Evolutionary conservation across 768 basidiomycete species (phyloP).

Genomic region (Suillus clintonianus): DNA sequence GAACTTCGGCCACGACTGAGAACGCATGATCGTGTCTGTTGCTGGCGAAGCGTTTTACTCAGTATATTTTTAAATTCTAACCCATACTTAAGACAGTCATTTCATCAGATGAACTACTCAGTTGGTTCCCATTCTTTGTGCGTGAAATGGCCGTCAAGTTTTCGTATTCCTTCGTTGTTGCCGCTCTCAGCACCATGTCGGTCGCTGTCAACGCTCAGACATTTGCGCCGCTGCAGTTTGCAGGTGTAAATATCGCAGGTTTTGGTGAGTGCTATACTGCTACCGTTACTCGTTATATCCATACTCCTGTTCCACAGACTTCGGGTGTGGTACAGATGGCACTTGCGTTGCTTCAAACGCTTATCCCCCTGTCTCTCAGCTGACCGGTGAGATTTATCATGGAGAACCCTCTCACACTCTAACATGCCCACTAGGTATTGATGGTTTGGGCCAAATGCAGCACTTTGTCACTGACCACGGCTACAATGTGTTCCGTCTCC

Average conservation of each 20-base stretch:
- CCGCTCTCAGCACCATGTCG: slow-evolving; percentile 11
- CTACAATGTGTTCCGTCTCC: slow-evolving; percentile 60
- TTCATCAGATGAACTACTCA: neutral
- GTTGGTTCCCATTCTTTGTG: neutral
- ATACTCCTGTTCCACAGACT: slow-evolving; percentile 30
- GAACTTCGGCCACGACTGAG: neutral
- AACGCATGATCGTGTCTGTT: neutral
- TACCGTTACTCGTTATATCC: neutral
- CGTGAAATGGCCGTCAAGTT: slow-evolving; percentile 19
- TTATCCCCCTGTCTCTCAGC: slow-evolving; percentile 46
- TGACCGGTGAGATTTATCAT: slow-evolving; percentile 35
- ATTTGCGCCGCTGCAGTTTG: slow-evolving; percentile 31
- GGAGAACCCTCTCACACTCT: neutral
- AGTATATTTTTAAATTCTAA: slow-evolving; percentile 8
- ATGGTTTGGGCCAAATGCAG: slow-evolving; percentile 51
- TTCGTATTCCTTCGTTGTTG: slow-evolving; percentile 13
- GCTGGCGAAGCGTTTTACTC: slow-evolving; percentile 5
- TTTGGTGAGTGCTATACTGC: slow-evolving; percentile 32
- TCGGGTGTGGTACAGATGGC: slow-evolving; percentile 50
- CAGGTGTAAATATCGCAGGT: slow-evolving; percentile 56
- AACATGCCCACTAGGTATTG: slow-evolving; percentile 7
- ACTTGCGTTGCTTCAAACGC: slow-evolving; percentile 40
- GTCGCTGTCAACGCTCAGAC: slow-evolving; percentile 18
- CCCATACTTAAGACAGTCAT: slow-evolving; percentile 13
- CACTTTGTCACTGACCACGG: slow-evolving; percentile 59